Percentiles rank a stretch among this genome's conserved stretches.
Conservation (phyloP, 73 alveolate genomes). For the Paramecium octaurelia region DNA sequence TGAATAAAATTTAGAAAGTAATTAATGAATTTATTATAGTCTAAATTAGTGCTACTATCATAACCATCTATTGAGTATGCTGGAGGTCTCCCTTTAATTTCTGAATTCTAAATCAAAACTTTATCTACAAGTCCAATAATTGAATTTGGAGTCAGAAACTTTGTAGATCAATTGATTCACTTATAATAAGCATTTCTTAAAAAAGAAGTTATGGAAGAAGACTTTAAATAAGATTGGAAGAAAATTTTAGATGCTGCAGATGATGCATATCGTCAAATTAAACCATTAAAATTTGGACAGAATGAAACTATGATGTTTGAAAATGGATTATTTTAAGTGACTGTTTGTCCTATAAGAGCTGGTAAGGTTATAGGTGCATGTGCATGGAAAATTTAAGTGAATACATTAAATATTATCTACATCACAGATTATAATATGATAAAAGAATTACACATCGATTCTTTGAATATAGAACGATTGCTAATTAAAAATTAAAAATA, state of each 20-base stretch:
- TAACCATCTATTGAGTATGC: constrained; percentile 12
- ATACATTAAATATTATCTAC: constrained; percentile 14
- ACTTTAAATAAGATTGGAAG: neutral
- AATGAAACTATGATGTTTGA: neutral
- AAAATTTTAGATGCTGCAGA: neutral
- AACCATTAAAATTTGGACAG: constrained; percentile 15
- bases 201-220: neutral
- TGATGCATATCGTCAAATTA: neutral
- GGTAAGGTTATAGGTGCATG: constrained; percentile 29
- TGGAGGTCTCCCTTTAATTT: constrained; percentile 26
- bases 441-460: constrained; percentile 38
- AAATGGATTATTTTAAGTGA: constrained; percentile 8
- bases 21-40: neutral
- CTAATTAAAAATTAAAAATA: neutral
- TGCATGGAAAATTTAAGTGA: constrained; percentile 29
- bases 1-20: constrained; percentile 41
- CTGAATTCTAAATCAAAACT: neutral
- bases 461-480: constrained; percentile 15
- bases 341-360: neutral
- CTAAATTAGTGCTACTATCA: constrained; percentile 19
- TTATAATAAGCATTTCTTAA: constrained; percentile 7
- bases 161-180: constrained; percentile 4
- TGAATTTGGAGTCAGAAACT: constrained; percentile 34
- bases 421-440: constrained; percentile 30
- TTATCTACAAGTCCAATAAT: constrained; percentile 18